These are phyloP conservation scores for Salvia splendens DNA, from an alignment of 257 asterid genomes.

Conservation along the genomic window DNA sequence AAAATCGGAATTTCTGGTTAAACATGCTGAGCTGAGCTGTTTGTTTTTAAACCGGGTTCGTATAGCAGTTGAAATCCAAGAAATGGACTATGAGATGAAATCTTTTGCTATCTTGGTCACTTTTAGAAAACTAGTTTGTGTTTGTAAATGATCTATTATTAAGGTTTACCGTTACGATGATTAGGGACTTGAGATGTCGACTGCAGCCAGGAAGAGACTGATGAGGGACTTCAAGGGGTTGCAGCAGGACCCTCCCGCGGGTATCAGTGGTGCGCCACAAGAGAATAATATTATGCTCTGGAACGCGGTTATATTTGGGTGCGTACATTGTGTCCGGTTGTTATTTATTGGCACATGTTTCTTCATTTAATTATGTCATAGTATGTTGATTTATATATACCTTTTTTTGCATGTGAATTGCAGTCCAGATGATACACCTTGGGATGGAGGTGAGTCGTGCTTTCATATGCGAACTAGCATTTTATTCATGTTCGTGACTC, in stretches of 20 bases:
- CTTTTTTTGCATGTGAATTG: not conserved
- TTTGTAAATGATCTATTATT: not conserved
- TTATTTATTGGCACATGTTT: not conserved
- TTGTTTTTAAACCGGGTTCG: not conserved
- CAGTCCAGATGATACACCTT: slow-evolving; percentile 87
- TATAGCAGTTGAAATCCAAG: not conserved
- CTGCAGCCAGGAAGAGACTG: slow-evolving; percentile 75
- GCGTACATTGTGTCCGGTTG: not conserved
- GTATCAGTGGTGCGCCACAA: slow-evolving; percentile 78
- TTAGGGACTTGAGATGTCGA: slow-evolving; percentile 58
- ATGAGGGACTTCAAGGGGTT: slow-evolving; percentile 84
- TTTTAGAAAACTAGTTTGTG: not conserved
- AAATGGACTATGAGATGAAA: not conserved
- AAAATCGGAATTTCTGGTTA: not conserved
- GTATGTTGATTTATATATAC: not conserved
- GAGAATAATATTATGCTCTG: slow-evolving; percentile 79
- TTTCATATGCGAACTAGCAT: not conserved
- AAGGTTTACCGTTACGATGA: not conserved
- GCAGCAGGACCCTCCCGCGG: slow-evolving; percentile 85
- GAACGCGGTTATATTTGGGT: slow-evolving; percentile 83
- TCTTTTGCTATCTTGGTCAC: not conserved
- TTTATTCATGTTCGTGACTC: not conserved
- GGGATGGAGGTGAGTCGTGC: slow-evolving; percentile 79
- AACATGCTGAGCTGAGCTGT: not conserved
- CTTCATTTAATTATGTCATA: not conserved